phyloP scores from a whole-genome alignment of 306 rosid genomes.

The Sicyos baderoa region DNA sequence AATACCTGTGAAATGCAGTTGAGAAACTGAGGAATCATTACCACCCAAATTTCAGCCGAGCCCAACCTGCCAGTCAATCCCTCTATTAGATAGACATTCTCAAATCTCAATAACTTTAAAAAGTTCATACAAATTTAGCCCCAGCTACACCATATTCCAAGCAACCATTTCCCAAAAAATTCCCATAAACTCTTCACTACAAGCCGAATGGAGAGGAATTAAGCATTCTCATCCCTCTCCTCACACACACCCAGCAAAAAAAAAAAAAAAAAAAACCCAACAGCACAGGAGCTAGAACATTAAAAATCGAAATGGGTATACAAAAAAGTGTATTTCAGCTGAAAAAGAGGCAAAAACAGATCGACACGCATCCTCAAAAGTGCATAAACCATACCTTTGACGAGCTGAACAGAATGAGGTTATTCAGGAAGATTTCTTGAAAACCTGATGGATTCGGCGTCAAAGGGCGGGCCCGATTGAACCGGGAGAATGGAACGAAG shows the following conservation, averaged over 20 bases:
- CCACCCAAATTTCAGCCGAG: conserved; percentile 12
- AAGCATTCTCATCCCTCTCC: background rate
- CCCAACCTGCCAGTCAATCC: conserved; percentile 1
- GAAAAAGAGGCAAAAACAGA: background rate
- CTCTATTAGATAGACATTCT: background rate
- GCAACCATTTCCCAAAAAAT: background rate
- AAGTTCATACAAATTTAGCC: conserved; percentile 1
- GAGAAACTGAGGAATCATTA: background rate
- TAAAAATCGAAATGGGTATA: background rate
- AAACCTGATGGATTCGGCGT: background rate
- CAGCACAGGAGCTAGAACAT: background rate
- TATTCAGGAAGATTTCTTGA: background rate
- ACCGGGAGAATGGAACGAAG: background rate
- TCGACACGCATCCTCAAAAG: conserved; percentile 5
- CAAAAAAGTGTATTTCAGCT: background rate
- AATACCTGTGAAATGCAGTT: background rate
- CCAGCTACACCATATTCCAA: conserved; percentile 4
- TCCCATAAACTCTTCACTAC: background rate
- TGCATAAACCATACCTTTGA: conserved; percentile 1
- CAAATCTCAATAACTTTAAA: background rate
- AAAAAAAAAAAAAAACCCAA: background rate
- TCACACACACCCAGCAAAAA: no score
- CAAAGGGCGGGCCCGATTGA: background rate
- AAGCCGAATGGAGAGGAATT: no score
- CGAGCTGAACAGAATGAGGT: background rate